These are phyloP conservation scores for Dicorynia guianensis DNA, from an alignment of 306 rosid genomes.

Conservation along the genomic window DNA sequence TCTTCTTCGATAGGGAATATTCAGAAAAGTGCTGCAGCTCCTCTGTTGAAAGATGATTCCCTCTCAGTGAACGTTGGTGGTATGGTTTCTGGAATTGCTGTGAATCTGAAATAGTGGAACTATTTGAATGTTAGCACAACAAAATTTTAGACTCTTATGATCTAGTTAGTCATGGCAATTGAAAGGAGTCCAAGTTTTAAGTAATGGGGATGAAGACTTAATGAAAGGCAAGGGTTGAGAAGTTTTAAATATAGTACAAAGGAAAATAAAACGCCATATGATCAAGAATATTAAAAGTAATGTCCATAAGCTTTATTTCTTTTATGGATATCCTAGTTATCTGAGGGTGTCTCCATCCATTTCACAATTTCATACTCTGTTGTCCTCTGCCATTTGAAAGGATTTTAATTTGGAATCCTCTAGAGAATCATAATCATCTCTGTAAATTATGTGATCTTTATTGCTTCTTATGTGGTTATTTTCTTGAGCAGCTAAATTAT, in stretches of 20 bases:
- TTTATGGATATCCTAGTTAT: background rate
- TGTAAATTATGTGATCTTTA: too few relatives aligned
- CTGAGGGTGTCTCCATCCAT: constrained; percentile 12
- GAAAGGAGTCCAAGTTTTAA: too few relatives aligned
- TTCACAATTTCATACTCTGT: background rate
- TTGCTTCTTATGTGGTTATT: background rate
- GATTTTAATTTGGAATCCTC: too few relatives aligned
- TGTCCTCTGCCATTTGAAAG: background rate
- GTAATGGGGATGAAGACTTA: too few relatives aligned
- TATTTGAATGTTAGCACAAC: background rate
- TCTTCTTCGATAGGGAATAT: constrained; percentile 77
- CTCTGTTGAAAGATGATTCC: constrained; percentile 75
- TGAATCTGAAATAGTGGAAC: background rate
- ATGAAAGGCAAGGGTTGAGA: background rate
- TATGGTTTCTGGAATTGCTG: constrained; percentile 47
- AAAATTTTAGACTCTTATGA: background rate
- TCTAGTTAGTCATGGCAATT: too few relatives aligned
- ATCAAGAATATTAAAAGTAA: background rate
- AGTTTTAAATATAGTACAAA: constrained; percentile 5
- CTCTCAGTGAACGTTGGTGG: constrained; percentile 79
- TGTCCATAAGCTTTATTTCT: constrained; percentile 7
- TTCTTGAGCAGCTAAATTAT: constrained; percentile 17
- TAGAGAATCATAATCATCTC: too few relatives aligned
- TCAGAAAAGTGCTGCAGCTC: constrained; percentile 77
- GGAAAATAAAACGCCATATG: background rate